phyloP scores from a whole-genome alignment of 2,329 filamentous ascomycete genomes.

The Trichoderma citrinoviride region DNA sequence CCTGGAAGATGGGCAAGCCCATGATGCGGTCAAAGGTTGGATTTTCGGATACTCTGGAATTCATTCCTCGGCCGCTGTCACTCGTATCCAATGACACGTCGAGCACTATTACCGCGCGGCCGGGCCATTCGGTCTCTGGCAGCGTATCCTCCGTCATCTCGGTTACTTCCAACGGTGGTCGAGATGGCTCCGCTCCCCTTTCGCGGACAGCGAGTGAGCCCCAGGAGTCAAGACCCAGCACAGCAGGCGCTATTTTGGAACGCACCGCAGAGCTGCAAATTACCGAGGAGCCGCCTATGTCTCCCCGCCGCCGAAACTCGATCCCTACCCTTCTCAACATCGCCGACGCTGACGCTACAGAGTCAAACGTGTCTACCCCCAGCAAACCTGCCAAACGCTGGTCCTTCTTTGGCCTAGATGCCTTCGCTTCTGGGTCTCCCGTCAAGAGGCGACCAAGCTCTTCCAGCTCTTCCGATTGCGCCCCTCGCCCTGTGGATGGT shows the following conservation, averaged over 20 bases:
- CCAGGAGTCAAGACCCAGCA: conserved; percentile 61
- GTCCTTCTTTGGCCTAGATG: conserved; percentile 62
- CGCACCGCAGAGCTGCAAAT: conserved; percentile 33
- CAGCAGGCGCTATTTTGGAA: conserved; percentile 68
- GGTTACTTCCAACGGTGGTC: conserved; percentile 45
- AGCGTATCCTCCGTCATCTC: conserved; percentile 79
- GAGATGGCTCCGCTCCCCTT: conserved; percentile 39
- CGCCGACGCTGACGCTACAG: conserved; percentile 36
- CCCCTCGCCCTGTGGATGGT: conserved; percentile 30
- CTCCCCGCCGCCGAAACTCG: conserved; percentile 56
- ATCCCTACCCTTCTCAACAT: conserved; percentile 53
- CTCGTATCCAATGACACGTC: conserved; percentile 81
- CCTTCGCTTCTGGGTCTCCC: conserved; percentile 48
- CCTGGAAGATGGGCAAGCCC: conserved; percentile 27
- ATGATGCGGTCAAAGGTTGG: conserved; percentile 65
- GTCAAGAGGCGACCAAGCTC: conserved; percentile 48
- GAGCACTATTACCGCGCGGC: conserved; percentile 68
- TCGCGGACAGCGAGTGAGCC: conserved; percentile 41
- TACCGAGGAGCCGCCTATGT: conserved; percentile 27
- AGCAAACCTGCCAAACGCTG: conserved; percentile 55
- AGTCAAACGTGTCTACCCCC: conserved; percentile 45
- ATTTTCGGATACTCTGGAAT: conserved; percentile 81
- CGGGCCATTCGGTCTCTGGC: conserved; percentile 70
- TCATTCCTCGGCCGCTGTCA: conserved; percentile 78
- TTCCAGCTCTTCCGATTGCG: conserved; percentile 45